Conservation (phyloP, 2,329 filamentous ascomycete species). For the Pseudocercospora fijiensis region DNA sequence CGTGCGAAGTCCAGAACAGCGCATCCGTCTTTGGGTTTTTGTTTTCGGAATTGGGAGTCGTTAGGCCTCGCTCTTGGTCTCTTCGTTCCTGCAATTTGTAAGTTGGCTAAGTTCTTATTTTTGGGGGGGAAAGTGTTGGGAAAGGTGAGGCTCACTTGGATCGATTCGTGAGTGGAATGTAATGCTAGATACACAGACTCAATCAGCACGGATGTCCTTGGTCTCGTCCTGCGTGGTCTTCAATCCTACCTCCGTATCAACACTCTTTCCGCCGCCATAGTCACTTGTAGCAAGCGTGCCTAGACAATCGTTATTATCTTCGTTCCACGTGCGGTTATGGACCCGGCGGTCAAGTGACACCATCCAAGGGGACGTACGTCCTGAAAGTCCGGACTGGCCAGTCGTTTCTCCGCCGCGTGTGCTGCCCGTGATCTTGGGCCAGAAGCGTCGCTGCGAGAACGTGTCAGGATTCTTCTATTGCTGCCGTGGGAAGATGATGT, state of each 20-base stretch:
- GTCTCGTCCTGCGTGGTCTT: neutral
- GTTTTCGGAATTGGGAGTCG: neutral
- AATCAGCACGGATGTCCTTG: neutral
- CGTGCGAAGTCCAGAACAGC: neutral
- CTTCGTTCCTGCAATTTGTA: conserved; percentile 1
- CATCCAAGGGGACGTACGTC: conserved; percentile 18
- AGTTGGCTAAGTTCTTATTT: neutral
- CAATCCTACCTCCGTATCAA: conserved; percentile 16
- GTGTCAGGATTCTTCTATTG: neutral
- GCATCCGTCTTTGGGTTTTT: neutral
- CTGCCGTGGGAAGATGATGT: neutral
- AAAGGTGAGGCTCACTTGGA: neutral
- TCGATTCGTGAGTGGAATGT: neutral
- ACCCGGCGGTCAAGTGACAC: conserved; percentile 7
- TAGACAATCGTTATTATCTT: conserved; percentile 11
- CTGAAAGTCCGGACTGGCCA: conserved; percentile 11
- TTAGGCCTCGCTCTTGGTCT: neutral
- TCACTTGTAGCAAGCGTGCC: conserved; percentile 16
- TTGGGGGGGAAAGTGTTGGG: neutral
- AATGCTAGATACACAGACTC: conserved; percentile 1
- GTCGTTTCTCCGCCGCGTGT: conserved; percentile 10
- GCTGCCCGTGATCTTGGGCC: conserved; percentile 14
- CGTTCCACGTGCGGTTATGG: conserved; percentile 5
- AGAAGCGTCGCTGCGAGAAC: conserved; percentile 11
- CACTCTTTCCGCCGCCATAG: conserved; percentile 7